phyloP scores from a whole-genome alignment of 139 green algal genomes.

The Ettlia oleoabundans region DNA sequence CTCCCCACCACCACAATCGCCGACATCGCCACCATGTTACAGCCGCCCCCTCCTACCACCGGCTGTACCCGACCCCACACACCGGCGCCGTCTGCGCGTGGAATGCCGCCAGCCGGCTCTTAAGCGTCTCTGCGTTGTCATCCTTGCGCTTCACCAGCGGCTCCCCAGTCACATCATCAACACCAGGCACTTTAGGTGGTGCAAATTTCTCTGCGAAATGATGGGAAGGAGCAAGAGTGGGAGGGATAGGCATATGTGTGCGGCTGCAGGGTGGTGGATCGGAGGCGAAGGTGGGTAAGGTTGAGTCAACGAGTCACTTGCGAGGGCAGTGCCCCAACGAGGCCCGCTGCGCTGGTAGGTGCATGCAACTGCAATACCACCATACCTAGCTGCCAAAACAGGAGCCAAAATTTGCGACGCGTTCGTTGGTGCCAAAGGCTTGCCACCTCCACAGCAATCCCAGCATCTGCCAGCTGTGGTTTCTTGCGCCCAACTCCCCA shows the following conservation, averaged over 20 bases:
- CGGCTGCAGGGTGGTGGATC: neutral
- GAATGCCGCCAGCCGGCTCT: conserved; percentile 89
- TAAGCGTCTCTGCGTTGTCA: conserved; percentile 98
- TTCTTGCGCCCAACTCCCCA: too few relatives aligned
- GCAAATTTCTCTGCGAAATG: conserved; percentile 75
- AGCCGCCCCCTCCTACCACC: neutral
- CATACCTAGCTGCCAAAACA: too few relatives aligned
- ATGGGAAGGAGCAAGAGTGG: neutral
- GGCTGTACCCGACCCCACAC: too few relatives aligned
- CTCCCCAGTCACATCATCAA: conserved; percentile 91
- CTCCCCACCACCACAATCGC: too few relatives aligned
- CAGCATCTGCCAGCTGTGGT: too few relatives aligned
- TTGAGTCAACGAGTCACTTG: too few relatives aligned
- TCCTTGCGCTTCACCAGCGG: conserved; percentile 96
- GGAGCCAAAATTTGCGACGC: too few relatives aligned
- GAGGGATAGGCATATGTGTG: too few relatives aligned
- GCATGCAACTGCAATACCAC: too few relatives aligned
- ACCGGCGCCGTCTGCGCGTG: conserved; percentile 91
- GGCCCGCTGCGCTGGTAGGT: neutral
- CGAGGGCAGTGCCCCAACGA: too few relatives aligned
- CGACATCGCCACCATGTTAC: neutral
- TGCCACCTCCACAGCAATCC: too few relatives aligned
- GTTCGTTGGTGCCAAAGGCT: too few relatives aligned
- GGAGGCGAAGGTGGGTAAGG: neutral
- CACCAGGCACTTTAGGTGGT: conserved; percentile 80